These are phyloP conservation scores for Rhodotorula mucilaginosa DNA, from an alignment of 1,284 basidiomycete species.

Conservation along the genomic window DNA sequence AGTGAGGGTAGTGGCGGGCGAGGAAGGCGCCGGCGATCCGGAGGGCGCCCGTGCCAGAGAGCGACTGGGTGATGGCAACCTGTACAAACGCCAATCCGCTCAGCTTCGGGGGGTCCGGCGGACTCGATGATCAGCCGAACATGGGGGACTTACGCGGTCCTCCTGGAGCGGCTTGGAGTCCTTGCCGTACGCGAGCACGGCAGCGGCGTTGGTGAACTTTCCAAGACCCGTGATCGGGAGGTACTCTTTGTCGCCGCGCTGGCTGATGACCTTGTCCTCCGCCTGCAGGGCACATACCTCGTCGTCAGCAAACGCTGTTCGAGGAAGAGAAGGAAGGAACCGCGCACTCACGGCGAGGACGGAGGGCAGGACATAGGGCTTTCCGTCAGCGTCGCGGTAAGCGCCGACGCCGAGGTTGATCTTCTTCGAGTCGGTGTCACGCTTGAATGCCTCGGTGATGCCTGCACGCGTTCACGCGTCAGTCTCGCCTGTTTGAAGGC, in stretches of 20 bases:
- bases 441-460: conserved; percentile 92
- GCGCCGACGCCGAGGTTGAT: conserved; percentile 85
- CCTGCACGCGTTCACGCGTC: conserved; percentile 52
- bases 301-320: background rate
- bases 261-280: conserved; percentile 68
- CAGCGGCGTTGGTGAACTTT: conserved; percentile 84
- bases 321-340: too few species aligned
- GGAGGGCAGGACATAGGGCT: conserved; percentile 87
- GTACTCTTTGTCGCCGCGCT: conserved; percentile 92
- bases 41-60: conserved; percentile 97
- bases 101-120: background rate
- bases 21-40: conserved; percentile 95
- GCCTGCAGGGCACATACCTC: conserved; percentile 56
- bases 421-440: conserved; percentile 83
- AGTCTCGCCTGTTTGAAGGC: background rate
- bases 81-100: conserved; percentile 46
- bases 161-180: conserved; percentile 72
- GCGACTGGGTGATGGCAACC: conserved; percentile 91
- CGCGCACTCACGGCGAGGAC: conserved; percentile 58
- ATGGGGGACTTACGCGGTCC: conserved; percentile 62
- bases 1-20: conserved; percentile 79
- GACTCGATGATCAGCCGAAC: background rate
- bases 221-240: conserved; percentile 90
- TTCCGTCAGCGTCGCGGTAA: conserved; percentile 90
- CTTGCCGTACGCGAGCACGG: conserved; percentile 85